phyloP scores from a whole-genome alignment of 352 stramenopile species.

The Globisporangium canariense region DNA sequence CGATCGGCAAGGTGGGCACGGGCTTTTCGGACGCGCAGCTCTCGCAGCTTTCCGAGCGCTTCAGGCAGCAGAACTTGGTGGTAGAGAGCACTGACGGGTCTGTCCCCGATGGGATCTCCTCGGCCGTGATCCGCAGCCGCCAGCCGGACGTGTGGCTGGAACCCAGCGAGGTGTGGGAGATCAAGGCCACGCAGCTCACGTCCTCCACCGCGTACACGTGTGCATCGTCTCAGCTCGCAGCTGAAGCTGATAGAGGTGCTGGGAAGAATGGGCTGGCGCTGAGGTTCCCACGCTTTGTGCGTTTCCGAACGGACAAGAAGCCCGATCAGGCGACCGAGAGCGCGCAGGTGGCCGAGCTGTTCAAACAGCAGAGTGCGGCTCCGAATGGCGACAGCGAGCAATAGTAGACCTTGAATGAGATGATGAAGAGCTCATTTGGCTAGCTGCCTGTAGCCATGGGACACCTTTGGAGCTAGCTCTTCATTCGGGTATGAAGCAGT shows the following conservation, averaged over 20 bases:
- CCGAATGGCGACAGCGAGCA: conserved; percentile 4
- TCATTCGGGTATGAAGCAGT: too few relatives aligned
- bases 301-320: conserved; percentile 94
- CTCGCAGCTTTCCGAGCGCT: conserved; percentile 48
- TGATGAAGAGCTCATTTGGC: background rate
- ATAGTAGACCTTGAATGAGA: background rate
- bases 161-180: conserved; percentile 96
- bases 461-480: background rate
- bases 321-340: conserved; percentile 93
- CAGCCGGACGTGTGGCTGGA: conserved; percentile 93
- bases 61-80: conserved; percentile 39
- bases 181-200: conserved; percentile 97
- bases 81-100: conserved; percentile 20
- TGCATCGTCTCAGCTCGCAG: conserved; percentile 40
- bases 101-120: conserved; percentile 58
- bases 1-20: conserved; percentile 92
- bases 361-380: conserved; percentile 39
- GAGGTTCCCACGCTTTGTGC: conserved; percentile 98
- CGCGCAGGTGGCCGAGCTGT: conserved; percentile 89
- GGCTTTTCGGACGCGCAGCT: conserved; percentile 98
- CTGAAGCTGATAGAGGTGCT: background rate
- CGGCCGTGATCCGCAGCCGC: conserved; percentile 51
- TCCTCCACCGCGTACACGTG: conserved; percentile 95
- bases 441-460: background rate
- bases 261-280: conserved; percentile 91